Conservation (phyloP, 352 stramenopile species). For the Phytophthora crassamura region DNA sequence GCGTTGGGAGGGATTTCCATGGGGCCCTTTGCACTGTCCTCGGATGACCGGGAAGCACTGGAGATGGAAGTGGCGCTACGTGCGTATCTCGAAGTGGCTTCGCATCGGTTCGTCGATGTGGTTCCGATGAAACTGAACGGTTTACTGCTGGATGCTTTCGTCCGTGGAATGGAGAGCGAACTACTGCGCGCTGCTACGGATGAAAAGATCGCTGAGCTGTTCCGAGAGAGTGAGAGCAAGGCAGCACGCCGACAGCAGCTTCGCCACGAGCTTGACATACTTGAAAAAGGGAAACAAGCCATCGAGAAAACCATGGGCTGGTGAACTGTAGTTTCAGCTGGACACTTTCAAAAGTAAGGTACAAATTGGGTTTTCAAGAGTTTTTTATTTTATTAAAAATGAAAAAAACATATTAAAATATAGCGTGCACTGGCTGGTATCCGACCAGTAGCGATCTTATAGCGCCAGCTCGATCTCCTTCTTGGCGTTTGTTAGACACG, state of each 20-base stretch:
- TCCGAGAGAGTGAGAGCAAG: conserved; percentile 33
- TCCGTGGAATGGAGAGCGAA: conserved; percentile 39
- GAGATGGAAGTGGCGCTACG: conserved; percentile 47
- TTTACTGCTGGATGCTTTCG: conserved; percentile 35
- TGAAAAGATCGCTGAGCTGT: conserved; percentile 39
- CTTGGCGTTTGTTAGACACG: conserved; percentile 39
- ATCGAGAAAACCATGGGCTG: conserved; percentile 26
- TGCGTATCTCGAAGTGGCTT: conserved; percentile 44
- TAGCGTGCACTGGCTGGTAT: no score
- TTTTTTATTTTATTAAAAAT: no score
- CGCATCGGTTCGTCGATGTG: conserved; percentile 41
- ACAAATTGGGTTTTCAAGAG: no score
- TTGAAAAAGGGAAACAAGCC: conserved; percentile 29
- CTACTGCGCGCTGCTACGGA: conserved; percentile 38
- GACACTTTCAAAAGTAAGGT: no score
- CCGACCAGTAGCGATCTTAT: no score
- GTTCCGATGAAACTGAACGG: conserved; percentile 52
- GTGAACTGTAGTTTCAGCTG: background rate
- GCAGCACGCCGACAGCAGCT: conserved; percentile 27
- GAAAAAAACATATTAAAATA: no score
- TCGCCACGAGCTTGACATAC: conserved; percentile 15
- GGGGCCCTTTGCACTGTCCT: conserved; percentile 21
- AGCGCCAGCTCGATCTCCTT: conserved; percentile 44
- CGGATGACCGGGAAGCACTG: conserved; percentile 42
- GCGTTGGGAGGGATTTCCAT: conserved; percentile 14